Conservation (phyloP, 2,329 filamentous ascomycete species). For the Botryosphaeria agaves region DNA sequence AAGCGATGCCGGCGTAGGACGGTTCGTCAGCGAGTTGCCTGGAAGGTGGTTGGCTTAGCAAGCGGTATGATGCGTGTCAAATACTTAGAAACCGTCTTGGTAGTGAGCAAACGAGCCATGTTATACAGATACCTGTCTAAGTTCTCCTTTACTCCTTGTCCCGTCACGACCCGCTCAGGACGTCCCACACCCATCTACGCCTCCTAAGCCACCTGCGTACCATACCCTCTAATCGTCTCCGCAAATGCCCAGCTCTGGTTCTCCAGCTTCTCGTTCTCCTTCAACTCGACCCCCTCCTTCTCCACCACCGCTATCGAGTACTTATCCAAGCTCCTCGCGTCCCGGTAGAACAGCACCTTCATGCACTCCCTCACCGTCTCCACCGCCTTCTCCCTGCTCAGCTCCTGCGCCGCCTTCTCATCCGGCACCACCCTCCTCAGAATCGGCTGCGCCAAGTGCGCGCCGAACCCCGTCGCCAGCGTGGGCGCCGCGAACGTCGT, state of each 20-base stretch:
- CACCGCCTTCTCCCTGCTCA: constrained; percentile 65
- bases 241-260: constrained; percentile 97
- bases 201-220: constrained; percentile 52
- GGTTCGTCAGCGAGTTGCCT: too few relatives aligned
- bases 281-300: constrained; percentile 65
- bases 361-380: constrained; percentile 78
- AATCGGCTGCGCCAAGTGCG: constrained; percentile 83
- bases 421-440: constrained; percentile 72
- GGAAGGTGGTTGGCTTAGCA: too few relatives aligned
- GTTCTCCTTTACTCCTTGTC: too few relatives aligned
- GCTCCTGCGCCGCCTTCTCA: constrained; percentile 54
- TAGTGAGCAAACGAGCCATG: too few relatives aligned
- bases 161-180: too few relatives aligned
- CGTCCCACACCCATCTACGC: not conserved
- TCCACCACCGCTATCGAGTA: constrained; percentile 88
- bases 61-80: too few relatives aligned
- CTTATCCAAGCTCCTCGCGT: constrained; percentile 77
- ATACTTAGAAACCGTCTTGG: too few relatives aligned
- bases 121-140: too few relatives aligned
- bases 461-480: constrained; percentile 83
- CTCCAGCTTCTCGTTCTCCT: constrained; percentile 76
- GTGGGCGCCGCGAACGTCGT: constrained; percentile 81
- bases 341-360: constrained; percentile 96
- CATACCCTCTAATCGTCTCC: constrained; percentile 85
- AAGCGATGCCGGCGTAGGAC: too few relatives aligned